Evolutionary conservation across 495 filamentous ascomycete genomes (phyloP).

Genomic region (Astrocystis sublimbata): DNA sequence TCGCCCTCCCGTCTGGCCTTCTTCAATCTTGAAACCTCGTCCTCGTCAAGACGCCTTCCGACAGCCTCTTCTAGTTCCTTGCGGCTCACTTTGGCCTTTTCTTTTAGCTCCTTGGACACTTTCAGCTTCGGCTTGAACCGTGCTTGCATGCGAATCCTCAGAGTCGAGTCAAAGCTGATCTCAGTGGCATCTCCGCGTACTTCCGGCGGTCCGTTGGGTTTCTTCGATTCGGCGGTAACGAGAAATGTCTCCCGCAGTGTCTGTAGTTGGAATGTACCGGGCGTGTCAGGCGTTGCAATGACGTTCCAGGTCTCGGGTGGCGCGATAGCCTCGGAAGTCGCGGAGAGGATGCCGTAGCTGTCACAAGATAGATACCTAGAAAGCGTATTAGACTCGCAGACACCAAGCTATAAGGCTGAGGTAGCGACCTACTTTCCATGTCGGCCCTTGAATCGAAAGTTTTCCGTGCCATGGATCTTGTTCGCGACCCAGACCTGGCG

Average conservation of each 20-base stretch:
- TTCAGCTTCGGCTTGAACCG: slow-evolving; percentile 84
- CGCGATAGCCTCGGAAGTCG: slow-evolving; percentile 76
- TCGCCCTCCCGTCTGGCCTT: slow-evolving; percentile 81
- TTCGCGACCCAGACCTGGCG: slow-evolving; percentile 95
- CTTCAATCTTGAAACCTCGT: slow-evolving; percentile 82
- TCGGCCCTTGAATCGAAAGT: slow-evolving; percentile 80
- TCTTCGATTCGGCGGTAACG: slow-evolving; percentile 50
- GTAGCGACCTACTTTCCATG: slow-evolving; percentile 69
- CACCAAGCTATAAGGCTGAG: neutral
- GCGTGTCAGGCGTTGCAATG: slow-evolving; percentile 62
- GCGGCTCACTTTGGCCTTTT: slow-evolving; percentile 77
- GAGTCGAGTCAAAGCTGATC: slow-evolving; percentile 71
- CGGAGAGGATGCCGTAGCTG: slow-evolving; percentile 74
- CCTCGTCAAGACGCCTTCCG: slow-evolving; percentile 74
- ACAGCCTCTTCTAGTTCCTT: slow-evolving; percentile 84
- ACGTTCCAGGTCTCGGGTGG: slow-evolving; percentile 78
- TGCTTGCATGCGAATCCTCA: slow-evolving; percentile 91
- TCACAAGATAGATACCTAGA: slow-evolving; percentile 74
- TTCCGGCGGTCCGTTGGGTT: slow-evolving; percentile 52
- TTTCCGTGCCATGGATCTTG: slow-evolving; percentile 76
- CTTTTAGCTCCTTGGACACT: slow-evolving; percentile 75
- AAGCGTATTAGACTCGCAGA: slow-evolving; percentile 40
- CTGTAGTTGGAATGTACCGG: slow-evolving; percentile 68
- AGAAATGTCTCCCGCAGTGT: slow-evolving; percentile 64
- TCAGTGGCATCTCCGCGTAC: slow-evolving; percentile 77